A percentile compares a stretch with the other conserved stretches of the same genome.
phyloP scores from a whole-genome alignment of 2,329 filamentous ascomycete species.

The Trichoderma sp. region DNA sequence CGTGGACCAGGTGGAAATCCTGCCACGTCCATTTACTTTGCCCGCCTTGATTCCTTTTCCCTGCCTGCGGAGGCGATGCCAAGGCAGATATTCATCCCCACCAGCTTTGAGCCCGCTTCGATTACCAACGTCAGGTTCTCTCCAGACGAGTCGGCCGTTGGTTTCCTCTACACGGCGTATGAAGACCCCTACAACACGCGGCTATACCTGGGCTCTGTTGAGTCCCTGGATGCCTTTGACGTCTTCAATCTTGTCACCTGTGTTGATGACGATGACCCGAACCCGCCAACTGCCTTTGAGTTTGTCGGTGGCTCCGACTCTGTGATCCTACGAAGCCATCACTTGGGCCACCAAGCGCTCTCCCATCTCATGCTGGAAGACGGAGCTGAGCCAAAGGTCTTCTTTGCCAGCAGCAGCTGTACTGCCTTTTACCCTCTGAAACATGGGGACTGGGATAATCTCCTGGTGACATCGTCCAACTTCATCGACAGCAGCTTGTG shows the following conservation, averaged over 20 bases:
- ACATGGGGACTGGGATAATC: conserved; percentile 31
- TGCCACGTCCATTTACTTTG: conserved; percentile 37
- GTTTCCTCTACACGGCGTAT: conserved; percentile 37
- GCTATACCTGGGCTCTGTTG: conserved; percentile 36
- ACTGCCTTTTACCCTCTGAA: conserved; percentile 34
- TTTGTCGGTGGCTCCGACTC: conserved; percentile 39
- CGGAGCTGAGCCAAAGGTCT: conserved; percentile 31
- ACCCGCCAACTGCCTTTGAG: conserved; percentile 38
- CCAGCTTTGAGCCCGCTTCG: conserved; percentile 9
- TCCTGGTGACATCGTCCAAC: conserved; percentile 43
- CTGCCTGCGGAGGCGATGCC: conserved; percentile 30
- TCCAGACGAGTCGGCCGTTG: conserved; percentile 41
- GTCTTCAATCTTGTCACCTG: conserved; percentile 17
- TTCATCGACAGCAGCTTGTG: conserved; percentile 44
- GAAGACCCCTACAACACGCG: conserved; percentile 32
- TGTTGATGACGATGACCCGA: conserved; percentile 15
- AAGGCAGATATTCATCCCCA: conserved; percentile 31
- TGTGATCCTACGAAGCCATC: conserved; percentile 39
- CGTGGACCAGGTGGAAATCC: conserved; percentile 22
- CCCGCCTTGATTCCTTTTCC: conserved; percentile 39
- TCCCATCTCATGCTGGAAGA: conserved; percentile 39
- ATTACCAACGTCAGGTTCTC: conserved; percentile 39
- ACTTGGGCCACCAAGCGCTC: conserved; percentile 39
- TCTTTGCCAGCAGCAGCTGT: conserved; percentile 36
- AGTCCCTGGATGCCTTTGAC: conserved; percentile 24